Conservation (phyloP, 306 rosid species). For the Vicia sativa region DNA sequence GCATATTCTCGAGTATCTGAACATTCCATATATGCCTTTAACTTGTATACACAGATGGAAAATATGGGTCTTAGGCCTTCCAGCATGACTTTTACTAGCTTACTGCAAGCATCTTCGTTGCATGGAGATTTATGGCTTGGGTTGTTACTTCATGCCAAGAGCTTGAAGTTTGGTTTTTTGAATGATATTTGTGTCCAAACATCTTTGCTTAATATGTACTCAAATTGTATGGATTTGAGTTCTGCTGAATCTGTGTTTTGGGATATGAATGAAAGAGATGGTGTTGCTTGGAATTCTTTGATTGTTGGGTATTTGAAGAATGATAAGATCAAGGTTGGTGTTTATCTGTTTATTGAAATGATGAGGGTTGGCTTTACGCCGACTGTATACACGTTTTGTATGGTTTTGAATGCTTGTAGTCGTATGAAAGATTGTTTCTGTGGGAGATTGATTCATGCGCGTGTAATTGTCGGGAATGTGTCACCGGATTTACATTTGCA, state of each 20-base stretch:
- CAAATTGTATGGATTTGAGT: constrained; percentile 57
- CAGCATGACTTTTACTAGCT: constrained; percentile 67
- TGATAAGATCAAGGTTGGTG: constrained; percentile 46
- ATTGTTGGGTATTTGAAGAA: constrained; percentile 67
- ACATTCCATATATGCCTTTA: constrained; percentile 48
- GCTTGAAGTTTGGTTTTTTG: constrained; percentile 66
- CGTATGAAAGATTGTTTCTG: constrained; percentile 44
- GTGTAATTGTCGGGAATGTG: constrained; percentile 52
- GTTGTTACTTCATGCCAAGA: constrained; percentile 64
- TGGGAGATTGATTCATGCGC: constrained; percentile 67
- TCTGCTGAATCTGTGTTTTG: constrained; percentile 61
- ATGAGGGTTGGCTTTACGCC: constrained; percentile 56
- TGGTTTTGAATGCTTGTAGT: constrained; percentile 68
- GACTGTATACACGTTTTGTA: constrained; percentile 64
- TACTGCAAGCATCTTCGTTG: constrained; percentile 61
- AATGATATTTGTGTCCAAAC: constrained; percentile 67
- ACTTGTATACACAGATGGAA: constrained; percentile 51
- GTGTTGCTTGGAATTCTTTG: constrained; percentile 78
- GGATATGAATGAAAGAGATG: constrained; percentile 60
- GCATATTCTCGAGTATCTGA: constrained; percentile 57
- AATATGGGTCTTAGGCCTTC: constrained; percentile 55
- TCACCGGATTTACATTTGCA: constrained; percentile 61
- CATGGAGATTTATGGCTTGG: constrained; percentile 61
- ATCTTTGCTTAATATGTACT: constrained; percentile 76
- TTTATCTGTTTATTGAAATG: constrained; percentile 53